Evolutionary conservation across 345 rosid genomes (phyloP).

Genomic region (Aquilaria sinensis): DNA sequence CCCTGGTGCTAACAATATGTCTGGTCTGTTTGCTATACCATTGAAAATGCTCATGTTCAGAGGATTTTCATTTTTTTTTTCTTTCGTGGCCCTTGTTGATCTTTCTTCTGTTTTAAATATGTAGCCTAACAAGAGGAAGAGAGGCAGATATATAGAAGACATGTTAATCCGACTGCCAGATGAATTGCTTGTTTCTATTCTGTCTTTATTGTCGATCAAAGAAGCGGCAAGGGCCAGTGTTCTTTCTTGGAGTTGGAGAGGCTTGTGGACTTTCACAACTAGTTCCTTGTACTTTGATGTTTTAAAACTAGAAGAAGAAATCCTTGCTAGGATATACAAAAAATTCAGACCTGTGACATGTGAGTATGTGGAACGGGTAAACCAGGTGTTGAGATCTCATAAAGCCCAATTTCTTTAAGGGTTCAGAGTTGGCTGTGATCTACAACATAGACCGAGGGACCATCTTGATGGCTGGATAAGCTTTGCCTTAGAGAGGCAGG

Average conservation of each 20-base stretch:
- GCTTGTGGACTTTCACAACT: slow-evolving; percentile 12
- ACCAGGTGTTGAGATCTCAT: slow-evolving; percentile 5
- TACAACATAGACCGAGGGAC: background rate
- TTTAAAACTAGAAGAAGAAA: background rate
- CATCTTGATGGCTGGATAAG: slow-evolving; percentile 12
- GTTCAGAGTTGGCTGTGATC: background rate
- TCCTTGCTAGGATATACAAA: background rate
- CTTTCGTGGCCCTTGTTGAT: no score
- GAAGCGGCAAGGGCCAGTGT: slow-evolving; percentile 14
- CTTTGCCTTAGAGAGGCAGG: slow-evolving; percentile 11
- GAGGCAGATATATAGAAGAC: no score
- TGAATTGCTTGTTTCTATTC: slow-evolving; percentile 10
- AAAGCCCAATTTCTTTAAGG: background rate
- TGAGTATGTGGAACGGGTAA: slow-evolving; percentile 8
- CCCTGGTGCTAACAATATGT: no score
- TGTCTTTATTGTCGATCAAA: slow-evolving; percentile 4
- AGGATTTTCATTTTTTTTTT: no score
- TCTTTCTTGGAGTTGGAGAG: slow-evolving; percentile 13
- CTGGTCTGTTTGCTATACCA: no score
- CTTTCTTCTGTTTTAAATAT: no score
- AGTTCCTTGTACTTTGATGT: slow-evolving; percentile 4
- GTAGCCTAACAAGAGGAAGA: no score
- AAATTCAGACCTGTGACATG: background rate
- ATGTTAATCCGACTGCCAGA: slow-evolving; percentile 3
- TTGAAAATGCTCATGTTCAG: no score